Evolutionary conservation across 495 filamentous ascomycete species (phyloP).

Genomic region (Usnea hakonensis): DNA sequence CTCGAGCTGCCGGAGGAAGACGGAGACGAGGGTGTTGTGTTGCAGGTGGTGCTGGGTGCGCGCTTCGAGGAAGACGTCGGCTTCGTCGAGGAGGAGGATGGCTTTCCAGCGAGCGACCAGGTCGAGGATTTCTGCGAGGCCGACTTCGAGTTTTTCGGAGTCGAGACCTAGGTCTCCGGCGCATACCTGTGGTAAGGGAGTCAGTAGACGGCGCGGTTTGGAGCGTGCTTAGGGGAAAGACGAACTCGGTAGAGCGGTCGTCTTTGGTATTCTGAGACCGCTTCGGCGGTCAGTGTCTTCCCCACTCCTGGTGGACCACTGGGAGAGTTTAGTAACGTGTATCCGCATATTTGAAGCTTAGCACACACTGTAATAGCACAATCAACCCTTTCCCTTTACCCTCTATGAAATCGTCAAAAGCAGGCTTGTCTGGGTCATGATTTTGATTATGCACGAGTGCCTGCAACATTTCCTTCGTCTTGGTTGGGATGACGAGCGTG

Average conservation of each 20-base stretch:
- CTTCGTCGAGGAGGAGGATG: conserved; percentile 41
- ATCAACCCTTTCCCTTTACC: conserved; percentile 25
- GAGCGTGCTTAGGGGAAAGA: background rate
- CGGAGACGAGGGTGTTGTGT: conserved; percentile 40
- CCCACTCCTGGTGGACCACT: conserved; percentile 23
- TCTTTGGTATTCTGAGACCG: conserved; percentile 22
- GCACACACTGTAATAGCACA: conserved; percentile 20
- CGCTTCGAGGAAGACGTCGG: conserved; percentile 41
- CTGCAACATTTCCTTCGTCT: conserved; percentile 34
- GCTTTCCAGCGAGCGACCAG: conserved; percentile 29
- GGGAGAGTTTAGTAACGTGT: background rate
- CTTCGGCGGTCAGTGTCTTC: conserved; percentile 27
- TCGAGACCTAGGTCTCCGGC: conserved; percentile 24
- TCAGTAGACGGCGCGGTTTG: background rate
- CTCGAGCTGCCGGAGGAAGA: conserved; percentile 48
- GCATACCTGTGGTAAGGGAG: conserved; percentile 15
- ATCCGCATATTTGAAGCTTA: too few species aligned
- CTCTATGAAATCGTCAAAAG: conserved; percentile 25
- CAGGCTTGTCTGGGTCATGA: conserved; percentile 14
- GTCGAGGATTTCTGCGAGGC: conserved; percentile 21
- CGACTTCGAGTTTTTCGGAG: conserved; percentile 19
- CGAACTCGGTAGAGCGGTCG: conserved; percentile 23
- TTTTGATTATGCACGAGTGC: conserved; percentile 27
- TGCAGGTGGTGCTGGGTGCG: conserved; percentile 31
- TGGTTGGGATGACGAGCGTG: conserved; percentile 18